Evolutionary conservation across 192 early-diverging fungal species (phyloP).

Genomic region (Geranomyces variabilis): DNA sequence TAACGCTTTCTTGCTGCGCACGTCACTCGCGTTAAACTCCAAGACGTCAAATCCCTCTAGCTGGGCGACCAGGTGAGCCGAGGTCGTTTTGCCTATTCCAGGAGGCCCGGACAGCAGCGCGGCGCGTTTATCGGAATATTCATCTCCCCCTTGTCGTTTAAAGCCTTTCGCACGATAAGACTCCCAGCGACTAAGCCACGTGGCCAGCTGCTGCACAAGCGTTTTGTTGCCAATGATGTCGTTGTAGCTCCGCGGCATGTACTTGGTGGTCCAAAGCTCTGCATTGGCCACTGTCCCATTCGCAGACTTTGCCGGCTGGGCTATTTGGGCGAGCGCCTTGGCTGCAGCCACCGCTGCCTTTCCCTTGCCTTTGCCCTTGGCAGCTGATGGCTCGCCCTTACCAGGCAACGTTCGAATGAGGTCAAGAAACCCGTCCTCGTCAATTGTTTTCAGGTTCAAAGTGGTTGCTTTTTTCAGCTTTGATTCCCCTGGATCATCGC

Average conservation of each 20-base stretch:
- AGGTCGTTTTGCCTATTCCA: conserved; percentile 97
- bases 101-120: conserved; percentile 92
- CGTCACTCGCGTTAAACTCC: conserved; percentile 98
- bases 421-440: conserved; percentile 84
- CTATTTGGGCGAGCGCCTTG: not conserved
- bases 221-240: conserved; percentile 90
- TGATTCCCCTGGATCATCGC: conserved; percentile 81
- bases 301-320: conserved; percentile 17
- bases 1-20: conserved; percentile 85
- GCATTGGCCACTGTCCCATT: not conserved
- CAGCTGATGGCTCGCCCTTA: conserved; percentile 33
- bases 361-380: conserved; percentile 48
- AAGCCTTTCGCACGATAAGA: conserved; percentile 50
- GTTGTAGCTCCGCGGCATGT: conserved; percentile 74
- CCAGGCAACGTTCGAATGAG: conserved; percentile 63
- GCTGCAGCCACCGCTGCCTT: not conserved
- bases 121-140: conserved; percentile 58
- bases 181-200: conserved; percentile 81
- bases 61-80: conserved; percentile 86
- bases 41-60: conserved; percentile 78
- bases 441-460: conserved; percentile 67
- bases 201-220: conserved; percentile 65
- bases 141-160: conserved; percentile 58
- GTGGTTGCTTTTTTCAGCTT: conserved; percentile 81
- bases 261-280: conserved; percentile 92